phyloP scores from a whole-genome alignment of 2,329 filamentous ascomycete species.

The Verruconis gallopava region DNA sequence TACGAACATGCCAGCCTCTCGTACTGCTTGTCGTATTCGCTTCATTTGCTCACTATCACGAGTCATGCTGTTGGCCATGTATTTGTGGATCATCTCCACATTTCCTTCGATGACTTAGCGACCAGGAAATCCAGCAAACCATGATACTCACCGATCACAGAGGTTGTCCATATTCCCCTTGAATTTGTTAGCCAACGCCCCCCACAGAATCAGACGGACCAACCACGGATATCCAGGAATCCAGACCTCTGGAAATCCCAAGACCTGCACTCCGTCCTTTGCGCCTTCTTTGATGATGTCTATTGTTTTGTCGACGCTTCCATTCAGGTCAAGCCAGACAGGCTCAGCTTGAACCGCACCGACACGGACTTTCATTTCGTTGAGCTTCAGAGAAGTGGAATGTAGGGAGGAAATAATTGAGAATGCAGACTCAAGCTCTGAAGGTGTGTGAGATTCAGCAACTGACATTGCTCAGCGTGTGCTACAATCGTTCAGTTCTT shows the following conservation, averaged over 20 bases:
- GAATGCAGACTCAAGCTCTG: not conserved
- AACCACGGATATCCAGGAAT: constrained; percentile 16
- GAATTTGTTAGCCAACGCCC: not conserved
- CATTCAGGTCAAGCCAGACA: constrained; percentile 28
- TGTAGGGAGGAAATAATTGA: not conserved
- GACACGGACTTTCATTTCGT: constrained; percentile 10
- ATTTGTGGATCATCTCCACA: constrained; percentile 16
- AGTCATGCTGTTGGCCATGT: constrained; percentile 31
- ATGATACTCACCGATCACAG: not conserved
- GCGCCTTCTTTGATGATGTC: constrained; percentile 21
- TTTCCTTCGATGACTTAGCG: constrained; percentile 2
- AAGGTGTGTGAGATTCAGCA: not conserved
- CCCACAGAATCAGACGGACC: not conserved
- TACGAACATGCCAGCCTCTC: constrained; percentile 32
- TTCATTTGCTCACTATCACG: constrained; percentile 33
- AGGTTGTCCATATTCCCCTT: constrained; percentile 9
- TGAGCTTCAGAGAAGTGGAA: not conserved
- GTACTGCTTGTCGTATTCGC: constrained; percentile 28
- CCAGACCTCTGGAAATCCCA: constrained; percentile 18
- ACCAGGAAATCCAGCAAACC: not conserved
- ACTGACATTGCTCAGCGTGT: too few species aligned
- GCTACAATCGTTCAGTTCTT: too few species aligned
- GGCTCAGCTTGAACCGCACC: constrained; percentile 14
- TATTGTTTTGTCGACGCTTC: constrained; percentile 27
- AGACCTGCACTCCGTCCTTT: constrained; percentile 20